Base-by-base conservation (phyloP, 768 basidiomycete genomes). In the Artomyces pyxidatus region DNA sequence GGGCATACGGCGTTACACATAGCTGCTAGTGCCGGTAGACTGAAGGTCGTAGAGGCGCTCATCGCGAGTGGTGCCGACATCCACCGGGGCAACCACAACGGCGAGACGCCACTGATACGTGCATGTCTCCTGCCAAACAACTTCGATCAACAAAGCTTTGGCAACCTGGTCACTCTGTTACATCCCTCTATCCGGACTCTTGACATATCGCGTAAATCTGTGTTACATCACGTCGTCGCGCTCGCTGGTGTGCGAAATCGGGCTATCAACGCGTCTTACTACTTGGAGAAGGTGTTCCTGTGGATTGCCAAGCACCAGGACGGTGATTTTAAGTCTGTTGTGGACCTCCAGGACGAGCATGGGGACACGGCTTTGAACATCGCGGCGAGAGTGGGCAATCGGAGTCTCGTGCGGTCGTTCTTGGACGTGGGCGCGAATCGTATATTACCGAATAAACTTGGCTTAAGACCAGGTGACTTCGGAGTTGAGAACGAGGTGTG, bases 311-410 rank as follows among this genome's bases (percentile, higher is more conserved):
- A 85, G 49, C 71, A 83, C 51, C 80, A 91, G 57, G 77, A 74
- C 7, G 86, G 83, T 1, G 81, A 85, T 57, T 92, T 90, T 61
- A 74, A 75, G 58, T 82, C 79, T 4, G 67, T 97, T 44, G 83
- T 98, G 10, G 91, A 98, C 64, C 69, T 95, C 37, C 89, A 91
- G 65, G 96, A 99, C 61, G 82, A 88, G 56, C 85, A 97, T 63
- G 96, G 95, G 0, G 96, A 99, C 62, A 97, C 95, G 0, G 91
- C 91, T 6, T 65, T 99, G 59, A 96, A 96, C 68, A 88, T 98
- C 58, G 91, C 95, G 12, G 94, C 95, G 0, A 70, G 95, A 48
- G 86, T 98, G 1, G 96, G 96, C 2, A 96, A 92, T 63, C 74
- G 86, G 53, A 83, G 85, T 52, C 64, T 98, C 51, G 92, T 97